Percentiles rank a stretch among this genome's conserved stretches.
phyloP scores from a whole-genome alignment of 73 alveolate genomes.

The Paramecium octaurelia region DNA sequence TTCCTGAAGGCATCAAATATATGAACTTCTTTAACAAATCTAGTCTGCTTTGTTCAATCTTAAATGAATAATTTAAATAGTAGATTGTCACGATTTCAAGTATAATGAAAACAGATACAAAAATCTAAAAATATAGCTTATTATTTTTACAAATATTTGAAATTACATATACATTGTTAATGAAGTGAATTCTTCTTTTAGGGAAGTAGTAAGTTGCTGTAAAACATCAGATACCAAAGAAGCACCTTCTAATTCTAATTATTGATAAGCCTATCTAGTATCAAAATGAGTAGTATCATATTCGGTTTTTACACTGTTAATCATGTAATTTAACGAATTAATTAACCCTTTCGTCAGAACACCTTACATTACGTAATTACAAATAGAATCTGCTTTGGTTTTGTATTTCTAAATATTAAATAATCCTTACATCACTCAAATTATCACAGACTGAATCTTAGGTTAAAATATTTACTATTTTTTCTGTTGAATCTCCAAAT shows the following conservation, averaged over 20 bases:
- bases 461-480: neutral
- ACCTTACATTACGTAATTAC: constrained; percentile 1
- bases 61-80: neutral
- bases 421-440: neutral
- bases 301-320: neutral
- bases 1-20: neutral
- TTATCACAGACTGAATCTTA: neutral
- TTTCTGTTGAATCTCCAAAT: neutral
- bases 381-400: neutral
- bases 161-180: neutral
- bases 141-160: neutral
- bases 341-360: neutral
- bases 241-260: constrained; percentile 12
- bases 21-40: neutral
- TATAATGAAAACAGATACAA: neutral
- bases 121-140: neutral
- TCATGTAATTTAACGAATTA: neutral
- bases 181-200: neutral
- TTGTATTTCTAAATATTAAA: neutral
- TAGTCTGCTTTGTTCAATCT: neutral
- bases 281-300: neutral
- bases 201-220: neutral
- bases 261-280: neutral
- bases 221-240: neutral
- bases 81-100: neutral